Evolutionary conservation across 306 rosid genomes (phyloP).

Genomic region (Dicorynia guianensis): DNA sequence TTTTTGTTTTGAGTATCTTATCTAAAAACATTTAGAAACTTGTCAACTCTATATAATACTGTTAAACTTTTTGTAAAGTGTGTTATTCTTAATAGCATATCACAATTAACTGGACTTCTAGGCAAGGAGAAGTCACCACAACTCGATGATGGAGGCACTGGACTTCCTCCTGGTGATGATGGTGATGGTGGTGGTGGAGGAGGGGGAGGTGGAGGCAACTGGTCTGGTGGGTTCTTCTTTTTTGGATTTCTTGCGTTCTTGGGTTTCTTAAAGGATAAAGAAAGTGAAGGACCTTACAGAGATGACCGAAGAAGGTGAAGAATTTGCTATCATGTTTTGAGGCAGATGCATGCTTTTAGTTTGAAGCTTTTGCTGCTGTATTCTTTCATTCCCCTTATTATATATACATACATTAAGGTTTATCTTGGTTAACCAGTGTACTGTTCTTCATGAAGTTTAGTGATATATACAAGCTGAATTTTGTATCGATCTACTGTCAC

Average conservation of each 20-base stretch:
- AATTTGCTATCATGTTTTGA: slow-evolving; percentile 1
- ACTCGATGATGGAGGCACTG: slow-evolving; percentile 81
- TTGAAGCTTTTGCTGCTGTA: slow-evolving; percentile 33
- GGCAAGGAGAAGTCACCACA: slow-evolving; percentile 94
- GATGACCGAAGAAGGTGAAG: slow-evolving; percentile 71
- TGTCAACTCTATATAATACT: slow-evolving; percentile 14
- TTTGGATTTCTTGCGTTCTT: slow-evolving; percentile 95
- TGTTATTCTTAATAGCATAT: slow-evolving; percentile 6
- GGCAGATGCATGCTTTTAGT: slow-evolving; percentile 11
- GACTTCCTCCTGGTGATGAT: slow-evolving; percentile 91
- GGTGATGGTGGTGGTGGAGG: slow-evolving; percentile 95
- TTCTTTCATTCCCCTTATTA: slow-evolving; percentile 37
- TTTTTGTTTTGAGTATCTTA: background rate
- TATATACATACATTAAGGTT: slow-evolving; percentile 23
- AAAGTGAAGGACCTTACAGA: slow-evolving; percentile 68
- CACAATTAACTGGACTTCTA: slow-evolving; percentile 48
- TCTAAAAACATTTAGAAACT: background rate
- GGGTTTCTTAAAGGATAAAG: slow-evolving; percentile 89
- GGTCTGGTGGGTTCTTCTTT: slow-evolving; percentile 96
- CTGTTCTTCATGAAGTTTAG: slow-evolving; percentile 45
- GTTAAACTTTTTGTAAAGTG: slow-evolving; percentile 1
- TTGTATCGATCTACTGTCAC: slow-evolving; percentile 23
- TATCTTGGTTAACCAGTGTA: slow-evolving; percentile 38
- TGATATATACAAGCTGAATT: slow-evolving; percentile 32
- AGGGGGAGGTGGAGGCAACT: slow-evolving; percentile 96